Evolutionary conservation across 495 filamentous ascomycete species (phyloP), one percentile per base, ranked within the genome.

Genomic region (Cercophora samala): DNA sequence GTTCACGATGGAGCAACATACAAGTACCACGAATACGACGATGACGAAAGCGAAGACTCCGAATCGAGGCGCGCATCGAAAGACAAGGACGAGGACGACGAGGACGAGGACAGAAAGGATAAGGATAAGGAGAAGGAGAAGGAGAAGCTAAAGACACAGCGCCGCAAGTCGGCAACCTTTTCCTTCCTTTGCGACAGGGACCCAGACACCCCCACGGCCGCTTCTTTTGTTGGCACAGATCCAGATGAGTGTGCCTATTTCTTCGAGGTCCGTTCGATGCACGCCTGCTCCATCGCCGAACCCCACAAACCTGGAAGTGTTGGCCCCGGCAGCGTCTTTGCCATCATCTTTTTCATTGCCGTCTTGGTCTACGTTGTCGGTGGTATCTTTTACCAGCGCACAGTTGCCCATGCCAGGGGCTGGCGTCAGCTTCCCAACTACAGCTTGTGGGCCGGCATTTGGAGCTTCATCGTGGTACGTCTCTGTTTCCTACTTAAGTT

Each of bases 351-450:
- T 77, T 88, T 82, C 59, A 92, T 97, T 64, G 91, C 93, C 17
- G 84, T 96, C 18, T 80, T 92, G 4, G 96, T 93, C 23, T 99
- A 99, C 78, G 76, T 97, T 52, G 80, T 96, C 24, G 96, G 96
- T 65, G 96, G 96, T 70, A 91, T 95, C 72, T 90, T 96, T 51
- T 99, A 98, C 78, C 93, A 97, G 74, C 87, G 96, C 58, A 96
- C 91, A 13, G 96, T 99, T 64, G 91, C 93, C 80, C 91, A 98
- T 75, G 93, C 96, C 64, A 84, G 96, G 37, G 96, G 96, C 26
- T 99, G 93, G 96, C 86, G 91, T 68, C 96, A 98, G 74, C 83
- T 97, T 66, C 96, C 96, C 18, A 97, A 99, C 77, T 97, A 93
- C 80, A 87, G 84, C 66, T 82, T 97, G 61, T 99, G 96, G 96